Evolutionary conservation across 805 yeast genomes (phyloP), one percentile per base, ranked within the genome.

Genomic region (Cyberlindnera maritima): DNA sequence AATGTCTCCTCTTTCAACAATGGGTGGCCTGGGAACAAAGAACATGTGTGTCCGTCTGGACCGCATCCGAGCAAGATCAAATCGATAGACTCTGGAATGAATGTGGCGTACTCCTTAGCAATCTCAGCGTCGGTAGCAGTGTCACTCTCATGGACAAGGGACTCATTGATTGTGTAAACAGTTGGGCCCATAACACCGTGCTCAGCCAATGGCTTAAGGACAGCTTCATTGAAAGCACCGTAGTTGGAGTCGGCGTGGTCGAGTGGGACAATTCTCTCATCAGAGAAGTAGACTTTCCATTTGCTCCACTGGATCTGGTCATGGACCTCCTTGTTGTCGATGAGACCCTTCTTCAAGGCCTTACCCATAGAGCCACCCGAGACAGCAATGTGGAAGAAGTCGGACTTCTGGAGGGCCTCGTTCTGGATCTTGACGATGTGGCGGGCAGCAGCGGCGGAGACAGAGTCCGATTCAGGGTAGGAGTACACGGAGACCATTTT

Each of bases 31-130:
- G 97, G 97, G 78, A 90, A 90, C 53, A 90, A 72, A 1, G 97
- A 90, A 69, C 96, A 88, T 5, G 96, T 90, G 66, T 90, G 97
- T 33, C 97, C 97, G 61, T 90, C 97, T 31, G 97, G 97, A 8
- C 97, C 97, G 64, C 94, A 86, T 19, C 97, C 97, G 53, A 90
- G 74, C 46, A 89, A 69, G 19, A 90, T 70, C 57, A 89, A 69
- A 65, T 90, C 96, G 28, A 79, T 59, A 1, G 53, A 44, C 17
- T 57, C 61, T 10, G 92, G 88, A 43, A 90, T 66, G 36, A 72
- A 68, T 1, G 70, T 50, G 53, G 77, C 83, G 65, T 90, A 90
- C 39, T 77, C 83, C 15, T 61, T 54, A 4, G 96, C 90, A 56
- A 87, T 79, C 34, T 52, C 53, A 36, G 68, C 74, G 36, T 75